Evolutionary conservation across 805 yeast genomes (phyloP).

Genomic region (Nakazawaea ambrosiae): DNA sequence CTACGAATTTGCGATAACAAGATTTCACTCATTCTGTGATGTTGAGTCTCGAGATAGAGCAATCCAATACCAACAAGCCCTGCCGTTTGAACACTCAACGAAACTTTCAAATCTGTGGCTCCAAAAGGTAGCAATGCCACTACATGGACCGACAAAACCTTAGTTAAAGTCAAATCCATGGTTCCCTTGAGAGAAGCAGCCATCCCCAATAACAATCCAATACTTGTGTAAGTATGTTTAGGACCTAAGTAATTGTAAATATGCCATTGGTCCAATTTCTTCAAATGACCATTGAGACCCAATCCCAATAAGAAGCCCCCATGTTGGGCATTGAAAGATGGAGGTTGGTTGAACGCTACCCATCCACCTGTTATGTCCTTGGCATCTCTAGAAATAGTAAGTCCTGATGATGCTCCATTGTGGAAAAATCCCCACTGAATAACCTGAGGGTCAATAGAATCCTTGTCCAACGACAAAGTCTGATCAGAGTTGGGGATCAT

Average conservation of each 20-base stretch:
- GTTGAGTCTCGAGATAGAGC: conserved; percentile 69
- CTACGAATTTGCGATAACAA: conserved; percentile 63
- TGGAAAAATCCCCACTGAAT: conserved; percentile 86
- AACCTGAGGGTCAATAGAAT: conserved; percentile 32
- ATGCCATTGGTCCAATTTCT: conserved; percentile 88
- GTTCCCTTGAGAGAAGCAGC: conserved; percentile 81
- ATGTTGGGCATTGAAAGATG: conserved; percentile 66
- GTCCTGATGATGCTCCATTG: conserved; percentile 84
- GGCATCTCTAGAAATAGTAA: conserved; percentile 63
- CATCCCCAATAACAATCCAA: conserved; percentile 86
- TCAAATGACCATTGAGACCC: conserved; percentile 87
- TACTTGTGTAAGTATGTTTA: conserved; percentile 75
- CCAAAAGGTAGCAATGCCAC: conserved; percentile 88
- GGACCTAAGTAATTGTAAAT: conserved; percentile 90
- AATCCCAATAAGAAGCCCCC: conserved; percentile 93
- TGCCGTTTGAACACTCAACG: conserved; percentile 79
- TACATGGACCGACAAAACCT: conserved; percentile 88
- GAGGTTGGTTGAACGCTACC: conserved; percentile 83
- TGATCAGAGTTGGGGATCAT: conserved; percentile 59
- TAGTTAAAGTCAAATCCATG: conserved; percentile 81
- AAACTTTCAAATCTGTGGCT: conserved; percentile 82
- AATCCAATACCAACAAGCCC: conserved; percentile 89
- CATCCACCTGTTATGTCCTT: conserved; percentile 79
- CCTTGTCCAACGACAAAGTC: conserved; percentile 54
- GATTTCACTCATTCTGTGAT: conserved; percentile 80